These are phyloP conservation scores for Orbilia ellipsospora DNA, from an alignment of 2,329 filamentous ascomycete species.

Conservation along the genomic window DNA sequence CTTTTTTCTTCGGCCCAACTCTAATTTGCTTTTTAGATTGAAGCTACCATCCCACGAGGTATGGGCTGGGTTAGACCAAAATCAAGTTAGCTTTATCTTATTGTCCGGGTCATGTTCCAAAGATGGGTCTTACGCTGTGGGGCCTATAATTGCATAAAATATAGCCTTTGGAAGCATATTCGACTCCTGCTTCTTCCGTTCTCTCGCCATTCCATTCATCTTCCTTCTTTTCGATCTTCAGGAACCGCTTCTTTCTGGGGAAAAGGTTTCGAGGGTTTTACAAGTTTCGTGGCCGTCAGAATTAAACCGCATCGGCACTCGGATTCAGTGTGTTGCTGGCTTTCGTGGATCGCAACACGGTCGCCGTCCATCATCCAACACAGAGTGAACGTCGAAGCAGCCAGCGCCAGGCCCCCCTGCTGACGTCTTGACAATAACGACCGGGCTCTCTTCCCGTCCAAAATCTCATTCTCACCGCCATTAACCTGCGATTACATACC, in stretches of 20 bases:
- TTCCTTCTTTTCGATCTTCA: slow-evolving; percentile 6
- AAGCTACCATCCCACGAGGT: slow-evolving; percentile 35
- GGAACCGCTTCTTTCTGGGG: neutral
- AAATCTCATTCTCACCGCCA: neutral
- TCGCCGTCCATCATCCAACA: slow-evolving; percentile 13
- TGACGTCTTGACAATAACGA: slow-evolving; percentile 1
- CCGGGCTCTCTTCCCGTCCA: neutral
- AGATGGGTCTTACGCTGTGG: neutral
- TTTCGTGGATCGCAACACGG: slow-evolving; percentile 13
- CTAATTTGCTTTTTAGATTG: slow-evolving; percentile 42
- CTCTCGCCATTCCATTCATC: neutral
- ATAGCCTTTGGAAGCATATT: slow-evolving; percentile 18
- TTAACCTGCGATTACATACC: neutral
- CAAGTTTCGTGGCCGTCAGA: slow-evolving; percentile 13
- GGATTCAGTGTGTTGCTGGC: slow-evolving; percentile 9
- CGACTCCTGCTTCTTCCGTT: neutral
- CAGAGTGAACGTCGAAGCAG: neutral
- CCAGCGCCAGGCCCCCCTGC: neutral
- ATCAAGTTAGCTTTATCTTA: slow-evolving; percentile 12
- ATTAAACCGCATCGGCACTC: neutral
- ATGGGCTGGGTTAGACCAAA: slow-evolving; percentile 35
- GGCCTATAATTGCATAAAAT: slow-evolving; percentile 31
- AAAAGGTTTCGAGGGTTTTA: slow-evolving; percentile 2
- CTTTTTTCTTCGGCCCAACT: slow-evolving; percentile 24
- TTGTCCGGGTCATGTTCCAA: neutral